Base-by-base conservation (phyloP, 2,329 filamentous ascomycete species). In the Ophioceras dolichostomum region DNA sequence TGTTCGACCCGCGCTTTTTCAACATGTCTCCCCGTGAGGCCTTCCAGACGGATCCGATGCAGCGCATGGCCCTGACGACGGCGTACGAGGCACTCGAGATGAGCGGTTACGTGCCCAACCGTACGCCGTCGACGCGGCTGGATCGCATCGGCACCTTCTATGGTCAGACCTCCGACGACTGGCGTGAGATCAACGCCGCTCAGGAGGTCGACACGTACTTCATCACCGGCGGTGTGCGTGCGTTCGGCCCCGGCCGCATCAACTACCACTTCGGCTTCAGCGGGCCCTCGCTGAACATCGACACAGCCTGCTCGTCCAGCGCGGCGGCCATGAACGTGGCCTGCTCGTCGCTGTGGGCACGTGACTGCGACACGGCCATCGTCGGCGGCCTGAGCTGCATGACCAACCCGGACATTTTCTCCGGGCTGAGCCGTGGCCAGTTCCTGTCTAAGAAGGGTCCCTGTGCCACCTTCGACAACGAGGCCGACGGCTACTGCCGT, bases 21-120 rank as follows among this genome's bases (percentile, higher is more conserved):
- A 86, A 86, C 58, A 87, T 89, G 78, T 87, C 82, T 26, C 82
- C 83, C 5, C 74, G 81, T 47, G 83, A 89, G 58, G 84, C 84
- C 20, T 73, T 76, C 36, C 81, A 87, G 52, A 86, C 81, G 2
- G 83, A 89, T 53, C 84, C 84, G 0, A 85, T 85, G 71, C 83
- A 86, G 54, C 72, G 84, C 47, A 67, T 88, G 46, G 79, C 81
- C 3, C 61, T 91, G 17, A 73, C 79, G 8, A 86, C 83, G 3
- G 82, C 82, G 0, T 89, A 86, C 48, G 83, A 89, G 51, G 83
- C 84, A 1, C 65, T 91, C 34, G 84, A 91, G 54, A 83, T 83
- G 75, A 78, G 79, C 22, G 83, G 83, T 1, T 83, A 84, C 49
- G 76, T 85, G 5, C 76, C 79, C 1, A 81, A 83, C 55, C 66